Evolutionary conservation across 805 yeast species (phyloP), one percentile per base, ranked within the genome.

Genomic region (Clavispora carvajalis): DNA sequence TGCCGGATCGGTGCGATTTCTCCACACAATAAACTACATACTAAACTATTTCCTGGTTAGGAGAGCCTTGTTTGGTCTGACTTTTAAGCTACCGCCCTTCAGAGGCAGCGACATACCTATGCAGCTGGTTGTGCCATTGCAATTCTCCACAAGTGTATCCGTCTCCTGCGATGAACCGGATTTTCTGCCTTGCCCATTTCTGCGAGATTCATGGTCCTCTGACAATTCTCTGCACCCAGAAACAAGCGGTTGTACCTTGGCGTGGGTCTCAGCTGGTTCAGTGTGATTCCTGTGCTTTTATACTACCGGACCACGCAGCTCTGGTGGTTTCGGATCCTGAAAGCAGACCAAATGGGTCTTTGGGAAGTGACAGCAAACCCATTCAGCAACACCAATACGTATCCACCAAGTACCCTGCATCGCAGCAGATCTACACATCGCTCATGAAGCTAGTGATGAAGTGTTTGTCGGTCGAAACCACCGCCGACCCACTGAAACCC

Each of bases 141-240:
- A n/a, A n/a, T n/a, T n/a, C 23, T 22, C 23, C 23, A 22, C 23
- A 22, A 22, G n/a, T n/a, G n/a, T n/a, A n/a, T n/a, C n/a, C n/a
- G n/a, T n/a, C n/a, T n/a, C n/a, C n/a, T n/a, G n/a, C 29, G 7
- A 17, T 11, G 25, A 34, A 25, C 29, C 15, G 29, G 16, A 21
- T 74, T 9, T 59, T 79, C 8, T 68, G 84, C 16, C 56, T 84
- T 36, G 82, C 87, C 0, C 91, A 84, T 55, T 84, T 84, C 58
- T 84, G 91, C 58, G 91, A 84, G 59, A 72, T 78, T 17, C 90
- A 84, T 54, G 91, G 91, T 0, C 90, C 91, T 0, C 67, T 80
- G 10, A 73, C 79, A 30, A 65, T 84, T 1, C 59, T 80, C 54
- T 82, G 85, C 47, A 80, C 89, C 0, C 86, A 80, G 49, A 48